Percentiles rank a stretch among this genome's conserved stretches.
Evolutionary conservation across 164 flowering plant species (phyloP).

Genomic region (Dillenia turbinata): DNA sequence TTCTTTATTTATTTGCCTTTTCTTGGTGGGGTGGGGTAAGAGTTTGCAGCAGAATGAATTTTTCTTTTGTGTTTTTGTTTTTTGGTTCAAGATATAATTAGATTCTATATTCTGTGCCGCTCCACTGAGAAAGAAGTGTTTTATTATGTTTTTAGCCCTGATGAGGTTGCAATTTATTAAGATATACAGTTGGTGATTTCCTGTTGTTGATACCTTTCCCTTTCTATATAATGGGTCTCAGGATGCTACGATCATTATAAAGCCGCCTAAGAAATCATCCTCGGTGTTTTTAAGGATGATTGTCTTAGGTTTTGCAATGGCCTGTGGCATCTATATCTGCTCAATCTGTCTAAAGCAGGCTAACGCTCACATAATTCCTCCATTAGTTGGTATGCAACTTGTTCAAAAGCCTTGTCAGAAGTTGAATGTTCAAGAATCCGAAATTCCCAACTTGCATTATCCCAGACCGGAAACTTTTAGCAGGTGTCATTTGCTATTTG

Average conservation of each 20-base stretch:
- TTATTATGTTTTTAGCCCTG: neutral
- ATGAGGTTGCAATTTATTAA: neutral
- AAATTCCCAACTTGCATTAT: slow-evolving; percentile 42
- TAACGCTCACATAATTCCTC: slow-evolving; percentile 26
- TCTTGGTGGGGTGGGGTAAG: neutral
- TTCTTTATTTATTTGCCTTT: neutral
- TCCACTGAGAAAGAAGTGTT: no score
- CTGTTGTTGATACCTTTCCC: neutral
- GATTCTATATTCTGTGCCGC: neutral
- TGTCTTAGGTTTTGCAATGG: slow-evolving; percentile 57
- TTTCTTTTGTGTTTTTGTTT: neutral
- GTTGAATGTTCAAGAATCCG: slow-evolving; percentile 16
- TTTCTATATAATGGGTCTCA: slow-evolving; percentile 20
- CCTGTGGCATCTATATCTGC: slow-evolving; percentile 68
- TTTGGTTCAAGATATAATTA: neutral
- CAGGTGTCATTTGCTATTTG: slow-evolving; percentile 33
- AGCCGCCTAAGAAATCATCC: slow-evolving; percentile 62
- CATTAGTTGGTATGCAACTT: slow-evolving; percentile 24
- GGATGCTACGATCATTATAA: slow-evolving; percentile 50
- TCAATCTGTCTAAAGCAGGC: slow-evolving; percentile 70
- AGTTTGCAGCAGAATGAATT: neutral
- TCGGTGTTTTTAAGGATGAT: slow-evolving; percentile 52
- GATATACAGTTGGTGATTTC: neutral
- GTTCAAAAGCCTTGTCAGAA: slow-evolving; percentile 30
- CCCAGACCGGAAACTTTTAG: slow-evolving; percentile 64